These are phyloP conservation scores for Ustilago trichophora DNA, from an alignment of 1,284 basidiomycete species.

Conservation along the genomic window DNA sequence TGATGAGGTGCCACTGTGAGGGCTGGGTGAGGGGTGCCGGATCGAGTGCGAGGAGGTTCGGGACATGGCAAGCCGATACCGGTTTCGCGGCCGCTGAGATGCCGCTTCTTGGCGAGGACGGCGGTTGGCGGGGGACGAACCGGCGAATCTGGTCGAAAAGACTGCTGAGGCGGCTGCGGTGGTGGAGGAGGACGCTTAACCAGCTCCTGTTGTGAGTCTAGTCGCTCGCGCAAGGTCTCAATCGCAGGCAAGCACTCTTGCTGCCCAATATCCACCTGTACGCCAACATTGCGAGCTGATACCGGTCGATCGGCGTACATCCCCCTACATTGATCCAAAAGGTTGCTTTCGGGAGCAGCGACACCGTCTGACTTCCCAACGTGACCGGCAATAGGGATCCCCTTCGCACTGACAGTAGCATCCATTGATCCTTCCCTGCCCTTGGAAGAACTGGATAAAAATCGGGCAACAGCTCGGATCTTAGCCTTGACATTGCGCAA, in stretches of 20 bases:
- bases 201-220: constrained; percentile 1
- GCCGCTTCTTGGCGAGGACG: constrained; percentile 5
- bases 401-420: neutral
- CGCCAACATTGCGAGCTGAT: too few relatives aligned
- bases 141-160: neutral
- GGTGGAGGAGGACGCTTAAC: constrained; percentile 6
- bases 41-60: neutral
- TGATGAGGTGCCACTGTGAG: too few relatives aligned
- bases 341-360: too few relatives aligned
- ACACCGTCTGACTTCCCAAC: neutral
- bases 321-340: too few relatives aligned
- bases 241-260: neutral
- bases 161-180: neutral
- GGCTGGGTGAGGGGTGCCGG: constrained; percentile 4
- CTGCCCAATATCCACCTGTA: too few relatives aligned
- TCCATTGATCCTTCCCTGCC: constrained; percentile 1
- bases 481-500: constrained; percentile 21
- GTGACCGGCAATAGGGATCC: constrained; percentile 9
- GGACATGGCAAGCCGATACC: neutral
- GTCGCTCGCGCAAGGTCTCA: constrained; percentile 15
- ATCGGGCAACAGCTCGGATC: constrained; percentile 20
- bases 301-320: too few relatives aligned
- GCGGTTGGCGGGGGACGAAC: too few relatives aligned
- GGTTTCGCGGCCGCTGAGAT: neutral
- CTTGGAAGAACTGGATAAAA: constrained; percentile 11